Base-by-base conservation (phyloP, 768 basidiomycete species). In the Sutorius australiensis region DNA sequence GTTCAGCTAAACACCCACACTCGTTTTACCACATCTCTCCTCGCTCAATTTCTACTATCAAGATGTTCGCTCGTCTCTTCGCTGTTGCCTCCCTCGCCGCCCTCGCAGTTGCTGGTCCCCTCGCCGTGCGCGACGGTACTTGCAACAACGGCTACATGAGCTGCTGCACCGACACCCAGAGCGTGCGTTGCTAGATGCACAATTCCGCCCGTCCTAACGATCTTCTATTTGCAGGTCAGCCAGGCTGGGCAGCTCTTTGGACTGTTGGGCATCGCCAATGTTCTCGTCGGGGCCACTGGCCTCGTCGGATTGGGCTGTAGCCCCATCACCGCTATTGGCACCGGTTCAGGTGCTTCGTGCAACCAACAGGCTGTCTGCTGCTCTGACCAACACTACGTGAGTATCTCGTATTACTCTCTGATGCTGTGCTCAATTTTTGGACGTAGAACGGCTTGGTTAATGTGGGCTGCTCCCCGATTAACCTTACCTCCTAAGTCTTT, bases 31-130 rank as follows among this genome's bases (percentile, higher is more conserved):
- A 11, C 21, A 41, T 3, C 28, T 5, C 28, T 19, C 14, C 36
- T n/a, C 9, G 0, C 50, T 5, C 32, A 36, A 30, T 41, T 39
- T 40, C 46, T 32, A 48, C 1, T 2, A 52, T 53, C 51, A 48
- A 21, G 32, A 62, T 62, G 61, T 62, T 61, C 30, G 40, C 55
- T 54, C 54, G 57, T 51, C 17, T 56, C 27, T 54, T 56, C 8
- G 55, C 52, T 8, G 40, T 61, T 44, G 61, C 54, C 17, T 48
- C 54, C 16, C 41, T 64, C 28, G 59, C 31, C 49, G 63, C 50
- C 5, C 32, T 62, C 47, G 61, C 50, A 3, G 42, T 58, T 5
- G 57, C 59, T 2, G 5, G 40, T 32, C 31, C 37, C 27, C 16
- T 55, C 30, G 19, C 28, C 46, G 28, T 21, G 1, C 56, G 59